These are phyloP conservation scores for Paramecium sonneborni DNA, from an alignment of 73 alveolate species.

Conservation along the genomic window DNA sequence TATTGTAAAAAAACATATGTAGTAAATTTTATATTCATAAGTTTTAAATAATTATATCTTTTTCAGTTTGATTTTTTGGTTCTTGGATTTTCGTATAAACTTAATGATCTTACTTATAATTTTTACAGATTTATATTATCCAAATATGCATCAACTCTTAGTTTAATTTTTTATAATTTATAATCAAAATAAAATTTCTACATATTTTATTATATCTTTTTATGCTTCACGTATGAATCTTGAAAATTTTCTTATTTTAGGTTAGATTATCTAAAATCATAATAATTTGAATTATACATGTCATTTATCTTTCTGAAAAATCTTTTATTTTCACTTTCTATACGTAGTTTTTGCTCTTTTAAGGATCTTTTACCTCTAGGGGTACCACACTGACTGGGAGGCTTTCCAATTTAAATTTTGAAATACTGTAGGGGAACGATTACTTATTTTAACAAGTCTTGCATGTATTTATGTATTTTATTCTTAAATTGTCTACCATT, in stretches of 20 bases:
- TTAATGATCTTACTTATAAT: not conserved
- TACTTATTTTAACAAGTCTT: not conserved
- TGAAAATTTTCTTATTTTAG: not conserved
- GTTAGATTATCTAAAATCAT: not conserved
- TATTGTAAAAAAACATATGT: too few species aligned
- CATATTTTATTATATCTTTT: not conserved
- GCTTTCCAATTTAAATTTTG: not conserved
- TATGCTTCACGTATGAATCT: not conserved
- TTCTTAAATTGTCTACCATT: not conserved
- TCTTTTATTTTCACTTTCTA: not conserved
- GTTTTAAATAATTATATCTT: too few species aligned
- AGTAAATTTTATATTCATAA: too few species aligned
- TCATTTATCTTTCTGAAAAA: not conserved
- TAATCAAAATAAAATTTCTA: slow-evolving; percentile 3
- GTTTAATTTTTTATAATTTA: not conserved
- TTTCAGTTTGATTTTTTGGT: too few species aligned
- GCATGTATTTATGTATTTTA: not conserved
- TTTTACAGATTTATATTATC: not conserved
- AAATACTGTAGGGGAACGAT: slow-evolving; percentile 17
- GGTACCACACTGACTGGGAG: slow-evolving; percentile 17
- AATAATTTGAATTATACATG: not conserved
- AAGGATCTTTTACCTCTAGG: not conserved
- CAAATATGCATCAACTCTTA: not conserved
- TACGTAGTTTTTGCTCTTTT: not conserved
- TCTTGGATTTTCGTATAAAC: not conserved